Evolutionary conservation across 1,139 yeast genomes (phyloP), one percentile per base, ranked within the genome.

Genomic region (Candida neerlandica): DNA sequence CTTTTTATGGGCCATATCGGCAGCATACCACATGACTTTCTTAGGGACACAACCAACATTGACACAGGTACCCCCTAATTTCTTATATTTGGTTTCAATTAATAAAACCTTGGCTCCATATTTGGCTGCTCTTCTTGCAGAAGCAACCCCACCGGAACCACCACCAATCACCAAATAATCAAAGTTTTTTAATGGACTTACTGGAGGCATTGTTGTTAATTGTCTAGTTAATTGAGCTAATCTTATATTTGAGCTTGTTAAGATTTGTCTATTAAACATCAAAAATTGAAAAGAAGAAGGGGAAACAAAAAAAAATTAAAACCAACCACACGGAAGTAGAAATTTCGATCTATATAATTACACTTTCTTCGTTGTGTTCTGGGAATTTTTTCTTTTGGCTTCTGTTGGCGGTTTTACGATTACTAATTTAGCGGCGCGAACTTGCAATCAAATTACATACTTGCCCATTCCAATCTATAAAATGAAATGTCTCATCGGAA

Each of bases 21-120:
- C 85, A 18, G 97, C 97, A 58, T 91, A 85, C 99, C 99, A 94
- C 98, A 94, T 92, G 46, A 95, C 91, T 69, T 94, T 94, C 78
- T 94, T 94, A 43, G 99, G 99, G 35, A 94, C 99, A 78, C 99
- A 94, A 15, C 99, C 99, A 41, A 92, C 99, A 67, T 95, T 95
- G 57, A 95, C 99, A 80, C 99, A 94, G 44, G 99, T 95, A 40
- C 99, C 99, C 50, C 99, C 99, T 69, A 95, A 79, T 59, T 70
- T 73, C 50, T 73, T 61, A 52, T 75, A 84, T 51, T 84, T 82
- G 38, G 89, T 83, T 69, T 94, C 99, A 51, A 94, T 78, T 38
- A 94, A 65, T 54, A 92, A 76, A 1, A 95, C 87, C 59, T 90
- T 89, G 30, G 95, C 96, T 26, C 99, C 99, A 60, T 91, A 84